Conservation (phyloP, 1,139 yeast genomes). For the Kodamaea suecica region DNA sequence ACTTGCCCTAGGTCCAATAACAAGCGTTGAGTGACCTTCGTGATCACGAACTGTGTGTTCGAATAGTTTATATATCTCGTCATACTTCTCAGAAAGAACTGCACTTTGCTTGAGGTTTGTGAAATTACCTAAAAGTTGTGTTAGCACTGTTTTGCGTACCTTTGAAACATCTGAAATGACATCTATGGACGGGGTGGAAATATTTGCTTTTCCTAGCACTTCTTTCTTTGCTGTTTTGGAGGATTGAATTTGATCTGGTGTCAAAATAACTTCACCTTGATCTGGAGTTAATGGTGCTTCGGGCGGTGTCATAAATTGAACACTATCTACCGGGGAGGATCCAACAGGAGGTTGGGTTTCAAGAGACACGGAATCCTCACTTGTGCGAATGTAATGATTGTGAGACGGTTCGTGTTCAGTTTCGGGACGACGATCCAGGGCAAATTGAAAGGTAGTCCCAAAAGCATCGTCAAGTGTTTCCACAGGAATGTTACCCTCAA, state of each 20-base stretch:
- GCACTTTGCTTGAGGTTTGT: conserved; percentile 19
- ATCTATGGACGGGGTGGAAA: no score
- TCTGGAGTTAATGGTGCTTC: neutral
- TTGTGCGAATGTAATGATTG: neutral
- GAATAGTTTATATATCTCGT: conserved; percentile 54
- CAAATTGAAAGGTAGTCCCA: neutral
- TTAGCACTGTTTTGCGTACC: conserved; percentile 17
- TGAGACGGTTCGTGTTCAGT: neutral
- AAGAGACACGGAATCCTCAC: neutral
- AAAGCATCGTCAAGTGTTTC: neutral
- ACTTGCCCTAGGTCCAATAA: conserved; percentile 76
- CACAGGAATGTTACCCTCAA: no score
- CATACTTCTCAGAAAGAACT: conserved; percentile 30
- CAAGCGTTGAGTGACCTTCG: conserved; percentile 77
- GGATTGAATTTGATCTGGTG: no score
- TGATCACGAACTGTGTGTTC: conserved; percentile 63
- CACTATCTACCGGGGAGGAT: no score
- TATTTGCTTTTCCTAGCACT: neutral
- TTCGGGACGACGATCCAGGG: no score
- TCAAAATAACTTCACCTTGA: no score
- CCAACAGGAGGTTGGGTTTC: no score
- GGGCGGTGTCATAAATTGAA: neutral
- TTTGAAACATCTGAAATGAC: neutral
- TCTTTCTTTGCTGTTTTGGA: no score
- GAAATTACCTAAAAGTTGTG: conserved; percentile 22